These are phyloP conservation scores for Penicillium tannophilum DNA, from an alignment of 495 filamentous ascomycete species.

Conservation along the genomic window DNA sequence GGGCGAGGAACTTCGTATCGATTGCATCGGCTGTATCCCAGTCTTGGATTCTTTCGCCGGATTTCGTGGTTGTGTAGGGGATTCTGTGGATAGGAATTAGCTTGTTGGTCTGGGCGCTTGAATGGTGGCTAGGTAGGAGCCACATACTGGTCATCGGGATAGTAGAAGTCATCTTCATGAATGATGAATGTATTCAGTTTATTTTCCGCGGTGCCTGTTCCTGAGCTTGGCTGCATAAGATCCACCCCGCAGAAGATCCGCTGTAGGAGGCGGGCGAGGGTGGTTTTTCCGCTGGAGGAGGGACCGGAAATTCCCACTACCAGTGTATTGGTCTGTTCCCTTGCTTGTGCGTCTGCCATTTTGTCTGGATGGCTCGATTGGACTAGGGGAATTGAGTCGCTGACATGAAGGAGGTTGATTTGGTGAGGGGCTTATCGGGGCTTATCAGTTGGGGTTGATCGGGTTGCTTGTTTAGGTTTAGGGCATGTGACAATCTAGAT, in stretches of 20 bases:
- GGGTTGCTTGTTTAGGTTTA: background rate
- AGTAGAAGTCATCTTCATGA: constrained; percentile 94
- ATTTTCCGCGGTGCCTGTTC: background rate
- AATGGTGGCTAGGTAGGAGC: background rate
- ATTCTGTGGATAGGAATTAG: constrained; percentile 36
- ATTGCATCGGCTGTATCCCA: constrained; percentile 85
- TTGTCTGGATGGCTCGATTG: constrained; percentile 3
- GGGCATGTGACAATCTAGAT: background rate
- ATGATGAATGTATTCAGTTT: constrained; percentile 67
- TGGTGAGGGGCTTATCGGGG: constrained; percentile 5
- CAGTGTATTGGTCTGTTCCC: constrained; percentile 37
- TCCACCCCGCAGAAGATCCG: constrained; percentile 57
- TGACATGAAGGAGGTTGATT: background rate
- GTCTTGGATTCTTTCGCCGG: constrained; percentile 62
- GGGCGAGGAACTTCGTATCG: constrained; percentile 62
- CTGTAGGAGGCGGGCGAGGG: constrained; percentile 71
- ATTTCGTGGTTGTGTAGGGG: constrained; percentile 47
- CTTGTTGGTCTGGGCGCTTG: background rate
- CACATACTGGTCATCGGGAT: constrained; percentile 66
- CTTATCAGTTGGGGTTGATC: background rate
- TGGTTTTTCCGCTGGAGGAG: constrained; percentile 81
- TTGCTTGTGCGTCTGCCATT: constrained; percentile 7
- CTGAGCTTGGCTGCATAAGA: background rate
- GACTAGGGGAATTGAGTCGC: background rate
- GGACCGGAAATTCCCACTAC: constrained; percentile 74